Percentiles rank a stretch among this genome's conserved stretches.
These are phyloP conservation scores for Xylariaceae sp. DNA, from an alignment of 2,329 filamentous ascomycete genomes.

Conservation along the genomic window DNA sequence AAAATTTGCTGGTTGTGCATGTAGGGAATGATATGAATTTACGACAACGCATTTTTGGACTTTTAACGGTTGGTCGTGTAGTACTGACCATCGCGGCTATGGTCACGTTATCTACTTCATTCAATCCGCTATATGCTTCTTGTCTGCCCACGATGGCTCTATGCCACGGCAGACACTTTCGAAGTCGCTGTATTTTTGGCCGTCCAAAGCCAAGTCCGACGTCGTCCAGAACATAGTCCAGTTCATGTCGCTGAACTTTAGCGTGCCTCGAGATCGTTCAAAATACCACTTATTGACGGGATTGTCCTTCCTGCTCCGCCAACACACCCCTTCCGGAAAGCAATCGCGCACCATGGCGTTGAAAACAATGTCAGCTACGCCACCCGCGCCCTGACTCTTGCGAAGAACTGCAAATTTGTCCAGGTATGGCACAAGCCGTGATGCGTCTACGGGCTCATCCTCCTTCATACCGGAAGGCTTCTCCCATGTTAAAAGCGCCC, in stretches of 20 bases:
- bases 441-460: constrained; percentile 40
- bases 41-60: too few relatives aligned
- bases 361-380: constrained; percentile 94
- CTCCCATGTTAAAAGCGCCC: constrained; percentile 94
- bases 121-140: constrained; percentile 54
- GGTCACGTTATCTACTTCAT: too few relatives aligned
- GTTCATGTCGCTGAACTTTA: constrained; percentile 74
- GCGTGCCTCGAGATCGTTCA: constrained; percentile 78
- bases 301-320: constrained; percentile 85
- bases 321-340: constrained; percentile 85
- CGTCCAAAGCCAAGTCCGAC: constrained; percentile 53
- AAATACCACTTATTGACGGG: constrained; percentile 99
- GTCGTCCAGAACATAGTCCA: constrained; percentile 99
- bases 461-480: constrained; percentile 58
- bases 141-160: constrained; percentile 60
- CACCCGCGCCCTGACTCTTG: constrained; percentile 81
- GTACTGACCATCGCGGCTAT: too few relatives aligned
- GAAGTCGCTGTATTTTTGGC: constrained; percentile 60
- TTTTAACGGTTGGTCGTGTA: too few relatives aligned
- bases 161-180: constrained; percentile 68
- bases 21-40: too few relatives aligned
- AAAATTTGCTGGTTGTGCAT: too few relatives aligned
- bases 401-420: constrained; percentile 97
- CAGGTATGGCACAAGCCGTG: constrained; percentile 80
- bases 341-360: constrained; percentile 90